Evolutionary conservation across 805 yeast species (phyloP).

Genomic region (Cyberlindnera saturnus): DNA sequence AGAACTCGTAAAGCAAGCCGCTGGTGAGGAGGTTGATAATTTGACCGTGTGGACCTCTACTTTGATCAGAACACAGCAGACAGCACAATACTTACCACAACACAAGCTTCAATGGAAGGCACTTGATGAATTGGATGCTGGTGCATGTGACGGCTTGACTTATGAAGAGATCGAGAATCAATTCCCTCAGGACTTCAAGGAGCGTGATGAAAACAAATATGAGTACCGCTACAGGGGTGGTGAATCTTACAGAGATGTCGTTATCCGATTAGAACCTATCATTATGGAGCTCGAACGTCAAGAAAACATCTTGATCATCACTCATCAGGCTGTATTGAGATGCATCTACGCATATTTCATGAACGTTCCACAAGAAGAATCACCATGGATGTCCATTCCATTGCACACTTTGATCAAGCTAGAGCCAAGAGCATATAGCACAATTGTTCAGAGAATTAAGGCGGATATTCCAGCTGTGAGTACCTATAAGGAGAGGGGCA

Average conservation of each 20-base stretch:
- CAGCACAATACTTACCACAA: conserved; percentile 77
- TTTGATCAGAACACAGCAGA: conserved; percentile 83
- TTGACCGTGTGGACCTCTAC: conserved; percentile 97
- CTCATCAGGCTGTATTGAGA: conserved; percentile 95
- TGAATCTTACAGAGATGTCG: conserved; percentile 93
- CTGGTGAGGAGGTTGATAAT: conserved; percentile 43
- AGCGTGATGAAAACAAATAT: conserved; percentile 92
- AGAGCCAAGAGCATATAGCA: conserved; percentile 92
- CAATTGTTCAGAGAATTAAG: conserved; percentile 81
- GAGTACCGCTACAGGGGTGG: conserved; percentile 97
- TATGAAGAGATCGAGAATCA: conserved; percentile 82
- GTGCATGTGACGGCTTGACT: conserved; percentile 95
- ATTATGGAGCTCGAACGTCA: conserved; percentile 98
- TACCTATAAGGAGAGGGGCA: conserved; percentile 94
- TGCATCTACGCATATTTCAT: conserved; percentile 96
- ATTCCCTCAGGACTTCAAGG: conserved; percentile 92
- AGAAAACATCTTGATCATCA: conserved; percentile 89
- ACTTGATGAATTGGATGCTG: conserved; percentile 93
- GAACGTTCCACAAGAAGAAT: conserved; percentile 96
- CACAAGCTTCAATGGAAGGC: conserved; percentile 93
- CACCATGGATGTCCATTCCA: conserved; percentile 99
- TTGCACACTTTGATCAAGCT: conserved; percentile 88
- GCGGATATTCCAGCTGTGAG: conserved; percentile 98
- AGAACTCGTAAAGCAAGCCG: conserved; percentile 51
- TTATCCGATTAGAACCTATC: conserved; percentile 90